Base-by-base conservation (phyloP, 345 rosid genomes). In the Kandelia obovata region DNA sequence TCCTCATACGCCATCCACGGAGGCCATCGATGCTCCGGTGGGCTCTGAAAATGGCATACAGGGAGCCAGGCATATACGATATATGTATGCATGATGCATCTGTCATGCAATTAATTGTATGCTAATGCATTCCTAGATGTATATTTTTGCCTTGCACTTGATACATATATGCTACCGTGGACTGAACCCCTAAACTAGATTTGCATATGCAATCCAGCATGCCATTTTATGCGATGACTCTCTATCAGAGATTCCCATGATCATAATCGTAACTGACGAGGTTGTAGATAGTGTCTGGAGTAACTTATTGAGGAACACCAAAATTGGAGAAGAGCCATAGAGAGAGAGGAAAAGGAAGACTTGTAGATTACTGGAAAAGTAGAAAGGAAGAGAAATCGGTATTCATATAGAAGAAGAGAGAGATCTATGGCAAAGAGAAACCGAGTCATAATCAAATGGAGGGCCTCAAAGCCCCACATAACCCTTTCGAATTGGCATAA, bases 1-100 rank as follows among this genome's bases (percentile, higher is more conserved):
- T 89, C 97, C 97, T 88, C 97, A 92, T 92, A 92, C 96, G 97
- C 97, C 97, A 92, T 89, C 85, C 93, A 83, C 90, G 79, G 81
- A 86, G 90, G 82, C 87, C 90, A 75, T 75, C 93, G 92, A 75
- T 58, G 46, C 26, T 74, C 76, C 84, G 96, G 75, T 80, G 86
- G 76, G 82, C 85, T 83, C 76, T 75, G 83, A 85, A 80, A 81
- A 89, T 92, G 97, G 97, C 97, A 92, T 92, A 92, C 97, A 92
- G 97, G 97, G 97, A 92, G 97, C 97, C 97, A 92, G 97, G 97
- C 96, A 89, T 81, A 87, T 76, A 72, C 60, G 59, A 28, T 8
- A 66, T 26, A 43, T 62, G 49, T 39, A 73, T 63, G 46, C 34
- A 67, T 57, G 71, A 4, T 53, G 47, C 17, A 7, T 23, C 25